Evolutionary conservation across 306 rosid genomes (phyloP), one percentile per base, ranked within the genome.

Genomic region (Abrus pulchellus): DNA sequence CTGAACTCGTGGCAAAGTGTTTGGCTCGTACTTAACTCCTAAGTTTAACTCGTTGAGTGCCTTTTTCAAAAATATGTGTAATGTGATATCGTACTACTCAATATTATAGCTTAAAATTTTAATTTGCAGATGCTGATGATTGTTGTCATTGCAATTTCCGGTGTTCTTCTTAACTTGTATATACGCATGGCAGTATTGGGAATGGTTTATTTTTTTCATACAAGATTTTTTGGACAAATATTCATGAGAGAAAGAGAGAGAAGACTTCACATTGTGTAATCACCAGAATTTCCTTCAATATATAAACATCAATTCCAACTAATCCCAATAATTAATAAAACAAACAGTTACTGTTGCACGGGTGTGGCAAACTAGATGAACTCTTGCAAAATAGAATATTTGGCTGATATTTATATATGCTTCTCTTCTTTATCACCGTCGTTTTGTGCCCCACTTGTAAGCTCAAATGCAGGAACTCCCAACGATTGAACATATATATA

Each of bases 391-490:
- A 40, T 7, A 27, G 60, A 49, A 61, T 38, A 54, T 55, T 44
- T 41, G 32, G 34, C 7, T 11, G 6, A 33, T 68, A 41, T 78
- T 52, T 33, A 9, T 47, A 36, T 40, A 63, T 38, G 9, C 27
- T 80, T 32, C 20, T 40, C 57, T 13, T 47, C 68, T 67, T 67
- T 72, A 27, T 78, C 80, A 78, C 72, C 27, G 34, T 12, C 77
- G 61, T 48, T 53, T 82, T 59, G 78, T 40, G 61, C 53, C 68
- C 85, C 78, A 81, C 80, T 81, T 72, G 83, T 72, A 71, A 65
- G 13, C 77, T 74, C 84, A 72, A 88, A 85, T 81, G 77, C 78
- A 80, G 82, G 85, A 83, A 82, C 72, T 69, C 72, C 65, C 5
- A 44, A 79, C 14, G 69, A 75, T 20, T 20, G 20, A 76, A 60